These are phyloP conservation scores for Curvularia lunata DNA, from an alignment of 2,329 filamentous ascomycete genomes.

Conservation along the genomic window DNA sequence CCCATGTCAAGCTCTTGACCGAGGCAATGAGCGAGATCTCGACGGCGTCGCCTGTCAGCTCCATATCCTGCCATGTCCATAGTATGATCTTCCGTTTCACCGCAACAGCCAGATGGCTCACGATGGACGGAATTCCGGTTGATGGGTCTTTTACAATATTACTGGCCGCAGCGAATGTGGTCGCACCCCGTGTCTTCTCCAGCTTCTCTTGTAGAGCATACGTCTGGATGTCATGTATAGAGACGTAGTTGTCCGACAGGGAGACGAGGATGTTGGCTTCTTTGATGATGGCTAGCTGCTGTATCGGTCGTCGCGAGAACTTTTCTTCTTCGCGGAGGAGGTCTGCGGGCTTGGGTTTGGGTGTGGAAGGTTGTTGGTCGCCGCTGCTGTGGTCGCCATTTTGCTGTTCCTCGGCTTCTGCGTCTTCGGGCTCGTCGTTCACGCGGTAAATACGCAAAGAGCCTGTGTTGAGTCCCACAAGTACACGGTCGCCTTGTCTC, in stretches of 20 bases:
- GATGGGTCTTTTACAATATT: conserved; percentile 90
- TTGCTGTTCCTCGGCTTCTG: conserved; percentile 43
- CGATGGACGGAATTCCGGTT: conserved; percentile 89
- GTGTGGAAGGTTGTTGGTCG: conserved; percentile 52
- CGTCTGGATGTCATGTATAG: conserved; percentile 84
- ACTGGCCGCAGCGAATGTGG: conserved; percentile 89
- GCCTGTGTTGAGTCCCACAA: conserved; percentile 91
- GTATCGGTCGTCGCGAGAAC: conserved; percentile 87
- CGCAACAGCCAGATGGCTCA: conserved; percentile 87
- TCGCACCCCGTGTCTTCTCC: conserved; percentile 83
- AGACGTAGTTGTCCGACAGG: conserved; percentile 86
- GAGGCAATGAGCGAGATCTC: conserved; percentile 83
- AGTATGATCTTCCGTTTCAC: conserved; percentile 88
- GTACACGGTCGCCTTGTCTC: conserved; percentile 76
- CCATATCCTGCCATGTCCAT: conserved; percentile 97
- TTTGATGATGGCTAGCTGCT: conserved; percentile 94
- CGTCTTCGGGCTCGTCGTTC: conserved; percentile 67
- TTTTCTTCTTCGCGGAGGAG: conserved; percentile 90
- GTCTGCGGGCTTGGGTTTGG: conserved; percentile 66
- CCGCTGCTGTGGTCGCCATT: conserved; percentile 41
- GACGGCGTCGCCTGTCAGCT: conserved; percentile 73
- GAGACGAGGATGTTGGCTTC: conserved; percentile 92
- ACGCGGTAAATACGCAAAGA: conserved; percentile 88
- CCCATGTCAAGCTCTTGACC: conserved; percentile 90
- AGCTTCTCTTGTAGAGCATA: conserved; percentile 84